Conservation (phyloP, 345 rosid species). For the Acer saccharum region DNA sequence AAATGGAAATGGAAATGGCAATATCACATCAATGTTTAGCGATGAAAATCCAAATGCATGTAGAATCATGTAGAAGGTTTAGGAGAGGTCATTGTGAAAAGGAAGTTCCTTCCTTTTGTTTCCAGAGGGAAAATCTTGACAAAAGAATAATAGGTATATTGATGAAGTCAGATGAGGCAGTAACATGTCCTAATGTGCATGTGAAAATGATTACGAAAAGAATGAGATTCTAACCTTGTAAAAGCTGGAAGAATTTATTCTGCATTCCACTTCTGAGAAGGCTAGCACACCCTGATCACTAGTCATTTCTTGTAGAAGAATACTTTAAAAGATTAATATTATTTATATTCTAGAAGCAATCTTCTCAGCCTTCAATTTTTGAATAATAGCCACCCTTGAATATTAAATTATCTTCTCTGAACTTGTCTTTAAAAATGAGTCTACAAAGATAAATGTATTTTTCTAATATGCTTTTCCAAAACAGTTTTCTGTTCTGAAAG, state of each 20-base stretch:
- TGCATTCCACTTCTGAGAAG: conserved; percentile 30
- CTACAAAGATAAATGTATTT: not conserved
- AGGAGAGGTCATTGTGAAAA: not conserved
- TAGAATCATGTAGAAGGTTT: conserved; percentile 38
- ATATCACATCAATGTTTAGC: conserved; percentile 65
- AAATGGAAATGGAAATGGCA: conserved; percentile 37
- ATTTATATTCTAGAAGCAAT: conserved; percentile 16
- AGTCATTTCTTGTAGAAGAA: conserved; percentile 24
- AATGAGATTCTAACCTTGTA: conserved; percentile 51
- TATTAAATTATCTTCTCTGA: not conserved
- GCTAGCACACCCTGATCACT: conserved; percentile 12
- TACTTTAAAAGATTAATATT: conserved; percentile 13
- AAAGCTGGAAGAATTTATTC: conserved; percentile 48
- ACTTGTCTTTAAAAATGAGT: not conserved
- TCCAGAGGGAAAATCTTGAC: conserved; percentile 5
- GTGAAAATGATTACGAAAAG: conserved; percentile 28
- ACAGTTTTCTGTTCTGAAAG: not conserved
- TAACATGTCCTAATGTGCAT: conserved; percentile 29
- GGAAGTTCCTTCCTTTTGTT: conserved; percentile 25
- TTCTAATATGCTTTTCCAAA: not conserved
- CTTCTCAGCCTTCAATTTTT: conserved; percentile 18
- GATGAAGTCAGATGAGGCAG: conserved; percentile 13
- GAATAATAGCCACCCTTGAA: not conserved
- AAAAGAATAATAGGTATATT: conserved; percentile 22
- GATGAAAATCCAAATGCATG: conserved; percentile 80